phyloP scores from a whole-genome alignment of 75 land plant species.

The Picea glauca region DNA sequence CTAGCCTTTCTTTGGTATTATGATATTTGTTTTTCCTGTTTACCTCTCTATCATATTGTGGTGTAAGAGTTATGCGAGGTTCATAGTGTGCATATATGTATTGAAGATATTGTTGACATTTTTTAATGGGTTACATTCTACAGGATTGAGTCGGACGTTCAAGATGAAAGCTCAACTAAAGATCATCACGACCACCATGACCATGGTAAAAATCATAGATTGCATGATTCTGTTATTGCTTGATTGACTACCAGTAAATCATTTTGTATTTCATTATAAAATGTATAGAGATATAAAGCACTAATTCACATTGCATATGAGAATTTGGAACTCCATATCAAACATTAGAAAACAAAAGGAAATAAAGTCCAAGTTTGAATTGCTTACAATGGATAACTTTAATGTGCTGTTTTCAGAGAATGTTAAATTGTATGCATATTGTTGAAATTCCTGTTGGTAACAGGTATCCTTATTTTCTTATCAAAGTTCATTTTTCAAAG shows the following conservation, averaged over 20 bases:
- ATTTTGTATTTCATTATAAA: not conserved
- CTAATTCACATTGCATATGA: not conserved
- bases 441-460: no score
- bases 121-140: conserved; percentile 4
- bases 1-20: not conserved
- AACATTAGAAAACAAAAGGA: not conserved
- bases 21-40: not conserved
- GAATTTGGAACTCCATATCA: not conserved
- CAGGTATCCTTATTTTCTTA: not conserved
- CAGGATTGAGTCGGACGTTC: conserved; percentile 68
- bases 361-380: not conserved
- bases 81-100: not conserved
- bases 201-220: conserved; percentile 32
- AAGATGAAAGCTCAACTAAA: conserved; percentile 23
- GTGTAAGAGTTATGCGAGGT: not conserved
- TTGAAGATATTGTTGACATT: not conserved
- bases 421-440: no score
- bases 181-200: conserved; percentile 49
- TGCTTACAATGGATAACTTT: no score
- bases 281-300: not conserved
- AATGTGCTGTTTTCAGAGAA: no score
- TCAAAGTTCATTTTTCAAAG: not conserved
- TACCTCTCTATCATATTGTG: not conserved
- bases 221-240: not conserved
- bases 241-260: not conserved